These are phyloP conservation scores for Pyrenula aspistea DNA, from an alignment of 495 filamentous ascomycete species.

Conservation along the genomic window DNA sequence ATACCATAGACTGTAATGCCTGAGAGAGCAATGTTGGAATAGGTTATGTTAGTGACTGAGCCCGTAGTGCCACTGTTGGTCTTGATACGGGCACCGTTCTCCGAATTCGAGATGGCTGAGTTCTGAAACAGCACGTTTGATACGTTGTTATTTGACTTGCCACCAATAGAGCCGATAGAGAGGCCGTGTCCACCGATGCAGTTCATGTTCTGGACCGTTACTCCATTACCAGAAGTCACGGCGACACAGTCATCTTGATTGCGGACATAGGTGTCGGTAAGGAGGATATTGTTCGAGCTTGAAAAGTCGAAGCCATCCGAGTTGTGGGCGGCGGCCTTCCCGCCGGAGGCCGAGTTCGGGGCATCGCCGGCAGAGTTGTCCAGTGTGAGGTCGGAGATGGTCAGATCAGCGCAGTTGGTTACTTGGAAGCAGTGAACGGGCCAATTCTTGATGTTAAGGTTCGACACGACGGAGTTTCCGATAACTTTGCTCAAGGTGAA, in stretches of 20 bases:
- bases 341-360: constrained; percentile 21
- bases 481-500: constrained; percentile 25
- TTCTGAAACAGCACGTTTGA: constrained; percentile 26
- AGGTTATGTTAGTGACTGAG: constrained; percentile 26
- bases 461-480: constrained; percentile 20
- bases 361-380: constrained; percentile 31
- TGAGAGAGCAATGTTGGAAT: constrained; percentile 25
- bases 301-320: constrained; percentile 30
- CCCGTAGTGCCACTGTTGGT: constrained; percentile 30
- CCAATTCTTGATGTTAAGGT: constrained; percentile 30
- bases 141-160: constrained; percentile 34
- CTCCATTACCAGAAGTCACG: constrained; percentile 22
- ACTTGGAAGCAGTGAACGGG: constrained; percentile 29
- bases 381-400: constrained; percentile 20
- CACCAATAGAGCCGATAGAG: constrained; percentile 34
- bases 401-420: constrained; percentile 14
- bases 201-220: constrained; percentile 20
- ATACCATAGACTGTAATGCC: constrained; percentile 34
- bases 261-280: constrained; percentile 18
- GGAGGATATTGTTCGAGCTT: constrained; percentile 14
- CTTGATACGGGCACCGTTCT: constrained; percentile 35
- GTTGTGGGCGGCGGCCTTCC: constrained; percentile 27
- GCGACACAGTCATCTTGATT: constrained; percentile 38
- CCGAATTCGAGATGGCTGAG: constrained; percentile 15
- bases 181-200: constrained; percentile 36